Conservation (phyloP, 2,329 filamentous ascomycete species). For the Pseudogymnoascus sp. region DNA sequence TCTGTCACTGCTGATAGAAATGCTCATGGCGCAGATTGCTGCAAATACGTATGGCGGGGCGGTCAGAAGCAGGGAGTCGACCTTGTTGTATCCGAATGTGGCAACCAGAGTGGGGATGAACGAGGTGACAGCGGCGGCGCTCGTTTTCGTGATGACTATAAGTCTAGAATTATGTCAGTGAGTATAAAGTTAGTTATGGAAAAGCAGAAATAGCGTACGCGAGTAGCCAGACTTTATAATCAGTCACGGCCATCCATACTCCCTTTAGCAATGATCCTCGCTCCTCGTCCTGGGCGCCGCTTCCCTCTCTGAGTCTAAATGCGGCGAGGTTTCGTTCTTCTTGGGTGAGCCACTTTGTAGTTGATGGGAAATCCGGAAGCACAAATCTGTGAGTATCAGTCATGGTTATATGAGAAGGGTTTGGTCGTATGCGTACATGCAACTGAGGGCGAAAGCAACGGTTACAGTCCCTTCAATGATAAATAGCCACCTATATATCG, state of each 20-base stretch:
- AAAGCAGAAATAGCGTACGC: neutral
- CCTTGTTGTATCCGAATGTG: conserved; percentile 16
- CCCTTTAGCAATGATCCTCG: conserved; percentile 13
- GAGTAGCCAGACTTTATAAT: conserved; percentile 18
- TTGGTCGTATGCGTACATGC: conserved; percentile 8
- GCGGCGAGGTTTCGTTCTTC: conserved; percentile 16
- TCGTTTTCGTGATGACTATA: conserved; percentile 7
- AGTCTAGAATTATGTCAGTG: neutral
- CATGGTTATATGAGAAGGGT: neutral
- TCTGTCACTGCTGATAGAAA: neutral
- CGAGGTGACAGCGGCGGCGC: conserved; percentile 15
- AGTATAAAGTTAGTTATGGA: neutral
- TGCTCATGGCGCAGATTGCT: neutral
- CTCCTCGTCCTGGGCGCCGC: conserved; percentile 13
- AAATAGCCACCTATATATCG: conserved; percentile 13
- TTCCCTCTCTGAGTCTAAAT: conserved; percentile 13
- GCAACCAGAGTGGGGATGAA: conserved; percentile 26
- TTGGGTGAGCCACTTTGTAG: conserved; percentile 16
- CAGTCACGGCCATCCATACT: conserved; percentile 15
- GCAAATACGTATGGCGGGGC: conserved; percentile 21
- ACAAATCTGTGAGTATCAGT: conserved; percentile 18
- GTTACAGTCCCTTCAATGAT: conserved; percentile 16
- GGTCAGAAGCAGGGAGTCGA: conserved; percentile 17
- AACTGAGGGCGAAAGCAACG: conserved; percentile 11
- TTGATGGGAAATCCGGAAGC: conserved; percentile 42